These are phyloP conservation scores for Pneumocystis carinii DNA, from an alignment of 1,139 yeast genomes.

Conservation along the genomic window DNA sequence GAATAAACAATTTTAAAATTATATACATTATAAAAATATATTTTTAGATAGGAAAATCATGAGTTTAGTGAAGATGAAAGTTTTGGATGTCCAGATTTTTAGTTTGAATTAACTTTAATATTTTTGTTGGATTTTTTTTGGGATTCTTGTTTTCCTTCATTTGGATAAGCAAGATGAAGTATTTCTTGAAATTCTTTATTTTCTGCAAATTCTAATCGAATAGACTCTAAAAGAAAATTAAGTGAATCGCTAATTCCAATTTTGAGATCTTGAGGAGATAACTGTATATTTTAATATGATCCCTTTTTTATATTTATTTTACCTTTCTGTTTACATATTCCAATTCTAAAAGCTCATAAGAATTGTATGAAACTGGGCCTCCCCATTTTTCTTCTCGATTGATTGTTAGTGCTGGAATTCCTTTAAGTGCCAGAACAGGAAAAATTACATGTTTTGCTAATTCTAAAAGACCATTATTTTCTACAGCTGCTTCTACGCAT, in stretches of 20 bases:
- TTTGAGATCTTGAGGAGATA: slow-evolving; percentile 89
- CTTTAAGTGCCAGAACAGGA: slow-evolving; percentile 76
- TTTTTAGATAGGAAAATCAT: neutral
- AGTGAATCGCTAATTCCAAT: slow-evolving; percentile 78
- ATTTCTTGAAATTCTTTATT: slow-evolving; percentile 63
- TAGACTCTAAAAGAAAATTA: slow-evolving; percentile 66
- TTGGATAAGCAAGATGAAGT: slow-evolving; percentile 71
- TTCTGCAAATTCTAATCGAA: slow-evolving; percentile 50
- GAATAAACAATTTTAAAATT: neutral
- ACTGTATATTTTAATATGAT: slow-evolving; percentile 16
- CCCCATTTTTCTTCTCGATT: slow-evolving; percentile 95
- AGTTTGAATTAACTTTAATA: neutral
- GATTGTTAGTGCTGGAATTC: slow-evolving; percentile 37
- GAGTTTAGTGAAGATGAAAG: neutral
- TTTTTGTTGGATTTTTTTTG: neutral
- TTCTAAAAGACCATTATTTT: slow-evolving; percentile 78
- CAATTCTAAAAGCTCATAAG: slow-evolving; percentile 53
- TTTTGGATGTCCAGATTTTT: neutral
- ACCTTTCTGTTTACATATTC: slow-evolving; percentile 52
- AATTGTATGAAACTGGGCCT: slow-evolving; percentile 63
- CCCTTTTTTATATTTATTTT: neutral
- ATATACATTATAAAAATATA: neutral
- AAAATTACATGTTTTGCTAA: slow-evolving; percentile 71
- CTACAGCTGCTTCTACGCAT: slow-evolving; percentile 90
- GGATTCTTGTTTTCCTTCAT: slow-evolving; percentile 13